Evolutionary conservation across 805 yeast species (phyloP).

Genomic region (Lachancea lanzarotensis): DNA sequence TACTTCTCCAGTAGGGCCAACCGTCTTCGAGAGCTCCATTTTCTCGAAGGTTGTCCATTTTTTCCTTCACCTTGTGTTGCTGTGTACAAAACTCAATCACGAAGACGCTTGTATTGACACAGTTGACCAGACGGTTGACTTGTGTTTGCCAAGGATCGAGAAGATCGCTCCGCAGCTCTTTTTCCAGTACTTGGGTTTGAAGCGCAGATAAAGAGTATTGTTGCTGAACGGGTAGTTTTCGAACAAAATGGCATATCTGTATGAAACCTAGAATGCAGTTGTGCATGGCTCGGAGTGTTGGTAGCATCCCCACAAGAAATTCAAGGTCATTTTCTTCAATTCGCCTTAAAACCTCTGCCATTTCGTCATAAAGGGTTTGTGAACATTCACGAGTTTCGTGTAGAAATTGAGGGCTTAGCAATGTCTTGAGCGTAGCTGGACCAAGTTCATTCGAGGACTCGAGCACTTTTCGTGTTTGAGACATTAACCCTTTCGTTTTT

Average conservation of each 20-base stretch:
- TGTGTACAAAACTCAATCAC: too few relatives aligned
- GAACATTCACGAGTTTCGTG: conserved; percentile 1
- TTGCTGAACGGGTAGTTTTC: conserved; percentile 17
- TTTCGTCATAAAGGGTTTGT: background rate
- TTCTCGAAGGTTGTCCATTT: too few relatives aligned
- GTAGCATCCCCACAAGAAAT: too few relatives aligned
- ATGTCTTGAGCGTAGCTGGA: background rate
- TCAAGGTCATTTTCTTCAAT: too few relatives aligned
- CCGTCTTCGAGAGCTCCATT: too few relatives aligned
- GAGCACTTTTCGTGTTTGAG: background rate
- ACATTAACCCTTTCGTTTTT: background rate
- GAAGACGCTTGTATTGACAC: background rate
- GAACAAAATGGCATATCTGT: conserved; percentile 19
- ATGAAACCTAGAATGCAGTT: conserved; percentile 24
- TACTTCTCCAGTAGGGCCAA: too few relatives aligned
- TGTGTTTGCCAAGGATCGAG: conserved; percentile 22
- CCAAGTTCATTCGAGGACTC: background rate
- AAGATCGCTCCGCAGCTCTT: conserved; percentile 20
- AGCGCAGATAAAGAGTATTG: conserved; percentile 15
- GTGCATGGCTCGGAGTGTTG: conserved; percentile 12
- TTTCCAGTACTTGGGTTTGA: conserved; percentile 16
- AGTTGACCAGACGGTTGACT: conserved; percentile 13
- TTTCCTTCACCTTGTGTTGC: too few relatives aligned
- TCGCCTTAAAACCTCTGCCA: background rate
- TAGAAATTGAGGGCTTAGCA: conserved; percentile 1